phyloP scores from a whole-genome alignment of 2,329 filamentous ascomycete species.

The Mycocentrospora acerina region DNA sequence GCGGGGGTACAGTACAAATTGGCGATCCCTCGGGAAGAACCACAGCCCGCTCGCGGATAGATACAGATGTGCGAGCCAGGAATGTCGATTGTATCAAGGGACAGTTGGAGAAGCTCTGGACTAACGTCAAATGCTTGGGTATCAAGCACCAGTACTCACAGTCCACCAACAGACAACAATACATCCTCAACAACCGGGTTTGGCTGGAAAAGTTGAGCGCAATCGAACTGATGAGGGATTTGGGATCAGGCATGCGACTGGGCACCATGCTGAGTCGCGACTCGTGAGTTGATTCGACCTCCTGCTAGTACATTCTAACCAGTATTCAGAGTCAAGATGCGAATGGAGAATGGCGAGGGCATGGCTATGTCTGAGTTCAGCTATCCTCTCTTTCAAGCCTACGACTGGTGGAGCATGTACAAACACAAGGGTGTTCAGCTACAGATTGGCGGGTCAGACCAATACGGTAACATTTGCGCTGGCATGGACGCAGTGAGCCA shows the following conservation, averaged over 20 bases:
- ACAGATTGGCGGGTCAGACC: conserved; percentile 92
- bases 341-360: conserved; percentile 81
- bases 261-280: conserved; percentile 88
- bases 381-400: conserved; percentile 91
- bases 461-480: conserved; percentile 93
- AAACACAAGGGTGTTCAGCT: conserved; percentile 68
- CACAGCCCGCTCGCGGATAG: conserved; percentile 59
- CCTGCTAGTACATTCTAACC: conserved; percentile 13
- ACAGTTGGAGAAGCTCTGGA: conserved; percentile 72
- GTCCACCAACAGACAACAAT: conserved; percentile 66
- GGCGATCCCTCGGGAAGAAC: conserved; percentile 76
- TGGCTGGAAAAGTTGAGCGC: conserved; percentile 78
- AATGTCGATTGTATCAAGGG: conserved; percentile 69
- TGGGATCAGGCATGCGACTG: conserved; percentile 74
- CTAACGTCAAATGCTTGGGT: conserved; percentile 68
- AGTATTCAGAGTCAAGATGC: conserved; percentile 67
- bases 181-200: conserved; percentile 75
- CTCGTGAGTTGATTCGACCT: conserved; percentile 60
- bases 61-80: conserved; percentile 55
- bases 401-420: conserved; percentile 95
- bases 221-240: conserved; percentile 70
- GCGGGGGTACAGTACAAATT: conserved; percentile 74
- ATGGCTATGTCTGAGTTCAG: conserved; percentile 94
- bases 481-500: conserved; percentile 84
- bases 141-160: conserved; percentile 64